Evolutionary conservation across 305 asterid genomes (phyloP), one percentile per base, ranked within the genome.

Genomic region (Solanum hybrid): DNA sequence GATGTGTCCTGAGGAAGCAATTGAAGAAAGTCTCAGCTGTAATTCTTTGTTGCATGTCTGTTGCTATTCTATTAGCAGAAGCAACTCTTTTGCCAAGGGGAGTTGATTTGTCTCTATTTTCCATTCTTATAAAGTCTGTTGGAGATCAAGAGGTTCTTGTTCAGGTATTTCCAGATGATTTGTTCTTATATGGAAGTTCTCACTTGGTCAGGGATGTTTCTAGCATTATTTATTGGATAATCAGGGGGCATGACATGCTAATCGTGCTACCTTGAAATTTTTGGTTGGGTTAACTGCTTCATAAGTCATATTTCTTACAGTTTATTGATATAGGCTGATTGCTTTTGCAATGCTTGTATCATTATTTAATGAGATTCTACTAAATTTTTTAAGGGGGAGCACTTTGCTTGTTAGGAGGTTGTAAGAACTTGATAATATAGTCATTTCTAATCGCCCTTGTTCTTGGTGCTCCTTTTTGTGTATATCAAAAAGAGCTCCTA

Each of bases 11-110:
- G 90, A 91, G 82, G 90, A 96, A 96, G 95, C 97, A 97, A 90
- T 91, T 96, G 91, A 90, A 94, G 92, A 96, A 91, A 87, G 90
- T 93, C 78, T 92, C 94, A 89, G 98, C 98, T 91, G 91, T 96
- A 79, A 89, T 95, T 92, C 98, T 97, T 92, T 97, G 99, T 89
- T 96, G 98, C 96, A 94, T 97, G 94, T 95, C 99, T 85, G 97
- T 89, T 4, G 98, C 99, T 45, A 96, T 97, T 89, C 96, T 97
- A 89, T 92, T 97, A 86, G 99, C 99, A 12, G 99, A 97, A 94
- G 98, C 99, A 88, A 97, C 99, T 88, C 92, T 97, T 95, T 94
- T 97, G 90, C 95, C 97, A 79, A 95, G 98, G 81, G 97, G 99
- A 88, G 99, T 97, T 90, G 99, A 97, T 93, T 96, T 96, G 89